phyloP scores from a whole-genome alignment of 2,329 filamentous ascomycete genomes.

The Colletotrichum sidae region DNA sequence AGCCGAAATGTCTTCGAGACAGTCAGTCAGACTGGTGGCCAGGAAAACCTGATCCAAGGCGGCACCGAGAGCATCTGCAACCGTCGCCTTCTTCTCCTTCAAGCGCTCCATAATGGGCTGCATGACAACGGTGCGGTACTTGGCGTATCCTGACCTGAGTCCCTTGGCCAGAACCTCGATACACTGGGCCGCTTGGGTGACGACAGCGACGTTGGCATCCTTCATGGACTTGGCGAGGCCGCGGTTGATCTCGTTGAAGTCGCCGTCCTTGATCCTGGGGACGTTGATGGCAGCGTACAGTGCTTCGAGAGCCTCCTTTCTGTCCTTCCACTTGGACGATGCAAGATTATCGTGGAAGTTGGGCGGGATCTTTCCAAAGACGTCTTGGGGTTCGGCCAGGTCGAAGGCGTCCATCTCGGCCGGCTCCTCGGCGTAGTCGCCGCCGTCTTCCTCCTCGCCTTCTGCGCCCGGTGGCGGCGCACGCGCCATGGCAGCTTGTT shows the following conservation, averaged over 20 bases:
- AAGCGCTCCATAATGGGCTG: conserved; percentile 92
- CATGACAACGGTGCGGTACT: conserved; percentile 85
- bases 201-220: conserved; percentile 95
- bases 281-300: conserved; percentile 82
- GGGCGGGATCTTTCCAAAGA: conserved; percentile 82
- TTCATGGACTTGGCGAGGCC: conserved; percentile 97
- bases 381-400: conserved; percentile 87
- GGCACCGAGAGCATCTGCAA: conserved; percentile 87
- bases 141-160: conserved; percentile 80
- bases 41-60: conserved; percentile 80
- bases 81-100: conserved; percentile 95
- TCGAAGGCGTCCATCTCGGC: conserved; percentile 85
- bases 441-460: conserved; percentile 69
- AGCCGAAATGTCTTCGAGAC: conserved; percentile 88
- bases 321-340: conserved; percentile 98
- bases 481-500: conserved; percentile 85
- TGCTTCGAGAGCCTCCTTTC: conserved; percentile 92
- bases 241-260: conserved; percentile 86
- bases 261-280: conserved; percentile 90
- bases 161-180: conserved; percentile 91
- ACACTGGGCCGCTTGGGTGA: conserved; percentile 92
- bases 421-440: conserved; percentile 69
- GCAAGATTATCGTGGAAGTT: conserved; percentile 86
- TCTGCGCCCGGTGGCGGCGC: conserved; percentile 70
- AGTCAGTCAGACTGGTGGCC: conserved; percentile 81